Evolutionary conservation across 148 eudicot species (phyloP), one percentile per base, ranked within the genome.

Genomic region (Persicaria maculosa): DNA sequence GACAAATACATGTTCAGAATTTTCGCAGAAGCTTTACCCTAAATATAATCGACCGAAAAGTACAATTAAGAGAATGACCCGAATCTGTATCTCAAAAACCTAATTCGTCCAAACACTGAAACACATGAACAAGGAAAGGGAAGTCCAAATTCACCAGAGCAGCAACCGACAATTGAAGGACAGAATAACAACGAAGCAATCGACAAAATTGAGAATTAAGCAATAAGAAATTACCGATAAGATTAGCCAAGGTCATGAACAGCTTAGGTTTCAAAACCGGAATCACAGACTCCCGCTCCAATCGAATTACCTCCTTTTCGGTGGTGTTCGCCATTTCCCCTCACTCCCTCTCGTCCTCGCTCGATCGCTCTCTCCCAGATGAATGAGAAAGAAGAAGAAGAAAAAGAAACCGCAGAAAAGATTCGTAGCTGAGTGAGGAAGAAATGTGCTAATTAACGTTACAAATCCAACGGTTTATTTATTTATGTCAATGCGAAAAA

Each of bases 271-370:
- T 93, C 81, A 93, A 77, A 72, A 90, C 62, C 4, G 97, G 96
- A 79, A 93, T 90, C 1, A 93, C 97, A 9, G 97, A 86, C 81
- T 93, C 97, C n/a, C 88, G 80, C 79, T 93, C 97, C 85, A 93
- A 77, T 74, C 87, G 84, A 70, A 93, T 90, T 14, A 93, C 87
- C 6, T 93, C 97, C 73, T 79, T 72, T 74, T 82, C 82, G 74
- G 62, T 47, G 72, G 70, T 72, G 75, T 9, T 64, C 62, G 44
- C 79, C 78, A 68, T 82, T 47, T 70, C 71, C 36, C 44, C n/a
- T 54, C 6, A 7, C 72, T 10, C 75, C 12, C 59, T 61, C 72
- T 16, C 72, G 9, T 11, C 40, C 20, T 22, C 72, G 36, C 48
- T 69, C 72, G 16, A 44, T 9, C 19, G 1, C 75, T 52, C 45